Evolutionary conservation across 441 rosid species (phyloP).

Genomic region (Populus trichocarpa): DNA sequence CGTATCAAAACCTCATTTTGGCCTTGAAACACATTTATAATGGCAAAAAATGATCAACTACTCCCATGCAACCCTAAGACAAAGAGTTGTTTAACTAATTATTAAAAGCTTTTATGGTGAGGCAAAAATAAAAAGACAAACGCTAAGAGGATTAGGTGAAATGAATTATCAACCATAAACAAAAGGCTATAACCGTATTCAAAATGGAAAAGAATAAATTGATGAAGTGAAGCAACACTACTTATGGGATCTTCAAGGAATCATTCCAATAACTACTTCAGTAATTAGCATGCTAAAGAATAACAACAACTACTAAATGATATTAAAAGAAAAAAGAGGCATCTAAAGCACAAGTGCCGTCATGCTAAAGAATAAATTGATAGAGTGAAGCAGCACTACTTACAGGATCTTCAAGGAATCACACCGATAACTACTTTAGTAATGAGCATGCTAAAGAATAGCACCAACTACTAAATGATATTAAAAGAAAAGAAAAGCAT

Average conservation of each 20-base stretch:
- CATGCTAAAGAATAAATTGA: not conserved
- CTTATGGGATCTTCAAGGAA: too few relatives aligned
- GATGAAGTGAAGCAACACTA: too few relatives aligned
- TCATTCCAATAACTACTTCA: too few relatives aligned
- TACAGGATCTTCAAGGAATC: too few relatives aligned
- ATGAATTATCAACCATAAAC: not conserved
- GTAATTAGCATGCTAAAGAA: too few relatives aligned
- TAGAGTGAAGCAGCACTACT: too few relatives aligned
- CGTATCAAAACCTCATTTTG: not conserved
- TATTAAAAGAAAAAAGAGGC: not conserved
- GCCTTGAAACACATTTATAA: not conserved
- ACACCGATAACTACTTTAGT: too few relatives aligned
- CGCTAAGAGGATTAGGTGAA: not conserved
- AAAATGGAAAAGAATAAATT: not conserved
- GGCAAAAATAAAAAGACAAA: not conserved
- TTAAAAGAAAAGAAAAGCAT: not conserved
- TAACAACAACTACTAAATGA: too few relatives aligned
- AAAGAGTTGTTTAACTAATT: not conserved
- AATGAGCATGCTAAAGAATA: too few relatives aligned
- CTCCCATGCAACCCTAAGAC: not conserved
- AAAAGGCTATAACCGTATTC: not conserved
- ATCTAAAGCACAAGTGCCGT: not conserved
- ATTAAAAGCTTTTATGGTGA: not conserved
- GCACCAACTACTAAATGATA: too few relatives aligned
- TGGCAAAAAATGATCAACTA: not conserved